Evolutionary conservation across 202 grass and related monocot species (phyloP), one percentile per base, ranked within the genome.

Genomic region (Brachypodium distachyon): DNA sequence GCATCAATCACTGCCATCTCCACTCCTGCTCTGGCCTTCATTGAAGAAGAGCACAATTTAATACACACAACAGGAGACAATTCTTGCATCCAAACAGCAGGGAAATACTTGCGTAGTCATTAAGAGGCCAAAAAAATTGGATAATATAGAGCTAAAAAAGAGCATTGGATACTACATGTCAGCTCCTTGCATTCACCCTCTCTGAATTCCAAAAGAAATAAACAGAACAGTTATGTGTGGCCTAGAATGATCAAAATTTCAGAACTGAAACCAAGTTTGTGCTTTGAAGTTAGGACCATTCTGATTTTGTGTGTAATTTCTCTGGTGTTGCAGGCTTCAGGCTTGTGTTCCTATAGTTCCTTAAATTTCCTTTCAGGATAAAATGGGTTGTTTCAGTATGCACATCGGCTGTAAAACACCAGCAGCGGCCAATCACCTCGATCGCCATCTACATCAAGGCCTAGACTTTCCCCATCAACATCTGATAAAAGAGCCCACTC

Each of bases 1-100:
- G 96, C 96, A 37, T 99, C 96, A 61, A 99, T 92, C n/a, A 99
- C 34, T 48, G 96, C 91, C 96, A 99, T 99, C 66, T 95, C 96
- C 56, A 95, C 70, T 72, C 91, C 96, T 77, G 96, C 96, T 83
- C 91, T 92, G 61, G 91, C 85, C 96, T 99, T 92, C 62, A 85
- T 38, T 76, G 28, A 44, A 87, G 43, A 83, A 83, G 6, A 37
- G 22, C 6, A 31, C 14, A 74, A 17, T 39, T 61, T 74, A 63
- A 69, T 70, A 51, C 34, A 57, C 14, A 57, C 14, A 57, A 78
- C 13, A 77, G 34, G 58, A 14, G 26, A 46, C 4, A 5, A 49
- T 36, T 61, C 23, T 21, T 46, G 28, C 23, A 38, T 25, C 2
- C 11, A 70, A 79, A 36, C 7, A 58, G 12, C 22, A 41, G 28